These are phyloP conservation scores for Clonostachys rhizophaga DNA, from an alignment of 2,329 filamentous ascomycete species.

Conservation along the genomic window DNA sequence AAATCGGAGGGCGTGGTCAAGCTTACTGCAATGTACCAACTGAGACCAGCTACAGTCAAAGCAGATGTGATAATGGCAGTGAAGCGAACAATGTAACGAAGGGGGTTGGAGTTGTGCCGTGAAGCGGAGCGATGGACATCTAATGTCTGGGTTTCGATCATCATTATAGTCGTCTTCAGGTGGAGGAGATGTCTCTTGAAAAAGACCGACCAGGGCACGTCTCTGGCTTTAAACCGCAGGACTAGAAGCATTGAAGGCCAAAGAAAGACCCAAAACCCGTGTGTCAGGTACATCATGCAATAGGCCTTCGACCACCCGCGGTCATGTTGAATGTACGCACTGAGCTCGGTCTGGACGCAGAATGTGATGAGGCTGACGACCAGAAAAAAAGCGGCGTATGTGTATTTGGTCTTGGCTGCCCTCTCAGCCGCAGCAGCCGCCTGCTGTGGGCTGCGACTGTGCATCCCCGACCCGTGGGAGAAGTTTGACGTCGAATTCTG, in stretches of 20 bases:
- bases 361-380: slow-evolving; percentile 81
- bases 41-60: slow-evolving; percentile 84
- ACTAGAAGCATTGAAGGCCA: slow-evolving; percentile 83
- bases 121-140: slow-evolving; percentile 48
- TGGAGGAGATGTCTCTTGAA: slow-evolving; percentile 62
- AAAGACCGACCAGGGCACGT: slow-evolving; percentile 77
- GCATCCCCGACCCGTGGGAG: slow-evolving; percentile 58
- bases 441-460: slow-evolving; percentile 68
- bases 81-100: slow-evolving; percentile 70
- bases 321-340: slow-evolving; percentile 89
- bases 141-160: slow-evolving; percentile 78
- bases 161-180: slow-evolving; percentile 57
- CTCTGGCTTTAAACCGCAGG: slow-evolving; percentile 73
- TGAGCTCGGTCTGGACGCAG: slow-evolving; percentile 91
- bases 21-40: slow-evolving; percentile 94
- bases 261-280: slow-evolving; percentile 86
- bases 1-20: slow-evolving; percentile 90
- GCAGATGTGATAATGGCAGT: slow-evolving; percentile 80
- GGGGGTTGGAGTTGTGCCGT: slow-evolving; percentile 30
- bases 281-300: slow-evolving; percentile 97
- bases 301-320: slow-evolving; percentile 98
- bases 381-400: slow-evolving; percentile 81
- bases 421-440: slow-evolving; percentile 19
- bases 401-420: slow-evolving; percentile 73
- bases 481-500: slow-evolving; percentile 9